These are phyloP conservation scores for Pilobolus umbonatus DNA, from an alignment of 192 early-diverging fungal genomes.

Conservation along the genomic window DNA sequence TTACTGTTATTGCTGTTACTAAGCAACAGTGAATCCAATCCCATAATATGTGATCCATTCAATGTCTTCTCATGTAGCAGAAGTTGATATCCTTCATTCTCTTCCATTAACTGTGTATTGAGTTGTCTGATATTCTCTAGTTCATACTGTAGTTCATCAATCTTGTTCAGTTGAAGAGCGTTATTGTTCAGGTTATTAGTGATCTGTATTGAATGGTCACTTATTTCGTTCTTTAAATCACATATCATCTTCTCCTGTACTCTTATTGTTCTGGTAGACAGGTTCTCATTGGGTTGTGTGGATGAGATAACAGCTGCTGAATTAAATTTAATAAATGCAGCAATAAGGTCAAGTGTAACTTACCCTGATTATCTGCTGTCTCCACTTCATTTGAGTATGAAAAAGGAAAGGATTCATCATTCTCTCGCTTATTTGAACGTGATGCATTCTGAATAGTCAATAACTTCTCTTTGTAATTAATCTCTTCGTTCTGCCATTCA, in stretches of 20 bases:
- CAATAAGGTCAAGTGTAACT: background rate
- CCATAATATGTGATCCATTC: constrained; percentile 61
- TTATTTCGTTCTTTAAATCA: constrained; percentile 34
- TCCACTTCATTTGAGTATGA: background rate
- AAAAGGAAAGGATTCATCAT: constrained; percentile 21
- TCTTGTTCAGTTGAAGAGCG: constrained; percentile 25
- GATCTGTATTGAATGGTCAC: constrained; percentile 27
- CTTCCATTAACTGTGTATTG: constrained; percentile 67
- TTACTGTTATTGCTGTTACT: too few species aligned
- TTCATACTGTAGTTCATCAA: constrained; percentile 48
- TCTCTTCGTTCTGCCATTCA: constrained; percentile 40
- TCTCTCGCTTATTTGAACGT: constrained; percentile 26
- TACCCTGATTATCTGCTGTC: background rate
- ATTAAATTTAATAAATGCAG: constrained; percentile 5
- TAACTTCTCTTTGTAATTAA: constrained; percentile 25
- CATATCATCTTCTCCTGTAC: constrained; percentile 32
- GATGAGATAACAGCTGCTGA: background rate
- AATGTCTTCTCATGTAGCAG: constrained; percentile 72
- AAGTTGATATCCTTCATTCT: constrained; percentile 75
- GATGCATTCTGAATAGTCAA: constrained; percentile 18
- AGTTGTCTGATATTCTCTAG: constrained; percentile 55
- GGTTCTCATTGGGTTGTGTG: background rate
- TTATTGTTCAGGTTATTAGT: constrained; percentile 27
- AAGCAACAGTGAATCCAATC: constrained; percentile 45
- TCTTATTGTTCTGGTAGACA: constrained; percentile 16